These are phyloP conservation scores for Cladorrhinum sp. DNA, from an alignment of 2,329 filamentous ascomycete species.

Conservation along the genomic window DNA sequence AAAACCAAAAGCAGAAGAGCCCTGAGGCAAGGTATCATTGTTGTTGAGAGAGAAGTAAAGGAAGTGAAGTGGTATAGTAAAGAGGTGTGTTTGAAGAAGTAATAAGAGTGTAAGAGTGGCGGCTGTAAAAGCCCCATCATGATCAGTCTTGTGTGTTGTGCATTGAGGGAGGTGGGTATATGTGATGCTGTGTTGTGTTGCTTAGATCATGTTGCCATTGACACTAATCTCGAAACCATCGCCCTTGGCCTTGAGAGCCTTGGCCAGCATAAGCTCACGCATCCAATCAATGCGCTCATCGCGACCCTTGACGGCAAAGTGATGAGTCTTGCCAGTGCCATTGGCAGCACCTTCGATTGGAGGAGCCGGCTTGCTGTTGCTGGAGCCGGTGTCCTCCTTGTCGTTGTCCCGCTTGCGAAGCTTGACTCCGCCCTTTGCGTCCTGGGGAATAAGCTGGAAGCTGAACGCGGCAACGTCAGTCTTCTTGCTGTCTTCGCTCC, in stretches of 20 bases:
- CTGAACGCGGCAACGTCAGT: conserved; percentile 67
- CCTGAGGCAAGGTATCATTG: background rate
- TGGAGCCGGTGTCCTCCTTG: conserved; percentile 47
- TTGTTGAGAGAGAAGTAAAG: background rate
- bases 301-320: conserved; percentile 83
- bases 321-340: conserved; percentile 77
- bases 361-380: conserved; percentile 8
- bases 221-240: conserved; percentile 80
- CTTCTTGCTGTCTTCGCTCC: conserved; percentile 48
- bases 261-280: conserved; percentile 87
- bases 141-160: background rate
- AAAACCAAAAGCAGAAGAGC: background rate
- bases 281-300: conserved; percentile 98
- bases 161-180: background rate
- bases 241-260: conserved; percentile 79
- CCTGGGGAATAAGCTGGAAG: conserved; percentile 80
- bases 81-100: background rate
- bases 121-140: background rate
- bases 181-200: background rate
- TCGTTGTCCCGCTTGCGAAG: conserved; percentile 56
- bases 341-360: conserved; percentile 45
- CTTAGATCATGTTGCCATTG: conserved; percentile 71
- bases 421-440: conserved; percentile 48
- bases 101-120: no score
- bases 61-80: background rate